These are phyloP conservation scores for Kodamaea sp. DNA, from an alignment of 1,139 yeast genomes.

Conservation along the genomic window DNA sequence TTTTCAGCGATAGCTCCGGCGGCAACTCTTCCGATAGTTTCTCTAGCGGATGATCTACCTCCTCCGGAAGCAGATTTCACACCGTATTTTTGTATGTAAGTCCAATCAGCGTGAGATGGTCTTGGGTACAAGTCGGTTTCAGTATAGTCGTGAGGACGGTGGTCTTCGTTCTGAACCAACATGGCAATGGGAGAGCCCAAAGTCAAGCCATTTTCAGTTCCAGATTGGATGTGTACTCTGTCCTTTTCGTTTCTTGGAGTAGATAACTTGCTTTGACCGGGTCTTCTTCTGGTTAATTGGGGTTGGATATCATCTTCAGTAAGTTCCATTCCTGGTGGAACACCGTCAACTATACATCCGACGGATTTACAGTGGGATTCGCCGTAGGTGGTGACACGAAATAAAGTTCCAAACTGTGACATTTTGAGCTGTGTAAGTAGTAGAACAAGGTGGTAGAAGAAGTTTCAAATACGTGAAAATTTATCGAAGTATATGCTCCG, in stretches of 20 bases:
- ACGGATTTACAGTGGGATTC: constrained; percentile 98
- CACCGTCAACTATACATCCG: constrained; percentile 98
- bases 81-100: constrained; percentile 88
- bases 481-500: constrained; percentile 6
- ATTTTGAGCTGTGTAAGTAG: constrained; percentile 18
- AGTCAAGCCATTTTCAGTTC: constrained; percentile 88
- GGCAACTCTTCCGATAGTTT: constrained; percentile 97
- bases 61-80: constrained; percentile 94
- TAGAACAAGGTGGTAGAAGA: constrained; percentile 3
- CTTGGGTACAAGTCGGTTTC: constrained; percentile 95
- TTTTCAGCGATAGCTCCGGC: constrained; percentile 99
- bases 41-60: constrained; percentile 96
- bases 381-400: constrained; percentile 89
- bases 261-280: constrained; percentile 89
- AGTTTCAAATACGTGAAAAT: constrained; percentile 4
- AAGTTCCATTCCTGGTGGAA: constrained; percentile 89
- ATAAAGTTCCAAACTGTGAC: constrained; percentile 49
- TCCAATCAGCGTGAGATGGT: constrained; percentile 97
- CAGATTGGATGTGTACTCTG: constrained; percentile 87
- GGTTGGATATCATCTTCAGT: constrained; percentile 91
- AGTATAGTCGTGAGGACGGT: constrained; percentile 92
- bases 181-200: constrained; percentile 95
- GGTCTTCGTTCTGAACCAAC: constrained; percentile 92
- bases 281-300: constrained; percentile 93
- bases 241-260: constrained; percentile 98